Evolutionary conservation across 2,329 filamentous ascomycete genomes (phyloP).

Genomic region (Helotiales sp.): DNA sequence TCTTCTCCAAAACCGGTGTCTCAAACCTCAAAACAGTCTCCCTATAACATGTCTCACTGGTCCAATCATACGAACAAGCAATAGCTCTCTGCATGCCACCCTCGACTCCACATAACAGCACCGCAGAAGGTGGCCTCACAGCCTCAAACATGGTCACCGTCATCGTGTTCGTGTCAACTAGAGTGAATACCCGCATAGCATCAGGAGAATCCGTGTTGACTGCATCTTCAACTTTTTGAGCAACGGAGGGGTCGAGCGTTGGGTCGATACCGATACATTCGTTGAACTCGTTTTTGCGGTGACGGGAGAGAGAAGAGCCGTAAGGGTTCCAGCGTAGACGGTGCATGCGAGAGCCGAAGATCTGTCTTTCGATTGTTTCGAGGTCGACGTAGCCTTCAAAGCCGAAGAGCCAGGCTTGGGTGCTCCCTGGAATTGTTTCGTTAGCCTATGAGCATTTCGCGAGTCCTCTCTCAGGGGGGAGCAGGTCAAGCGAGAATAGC

Average conservation of each 20-base stretch:
- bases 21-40: constrained; percentile 24
- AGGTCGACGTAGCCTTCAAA: constrained; percentile 32
- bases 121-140: constrained; percentile 32
- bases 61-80: constrained; percentile 28
- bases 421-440: constrained; percentile 26
- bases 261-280: constrained; percentile 30
- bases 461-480: too few species aligned
- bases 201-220: not conserved
- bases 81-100: constrained; percentile 36
- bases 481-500: constrained; percentile 14
- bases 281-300: not conserved
- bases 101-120: constrained; percentile 33
- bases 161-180: constrained; percentile 35
- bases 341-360: constrained; percentile 29
- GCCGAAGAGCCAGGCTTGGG: constrained; percentile 28
- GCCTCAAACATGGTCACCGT: constrained; percentile 35
- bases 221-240: not conserved
- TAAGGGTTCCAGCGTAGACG: constrained; percentile 31
- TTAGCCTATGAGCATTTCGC: too few species aligned
- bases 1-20: constrained; percentile 12
- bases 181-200: constrained; percentile 29
- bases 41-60: constrained; percentile 14
- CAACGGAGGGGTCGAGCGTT: not conserved
- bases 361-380: constrained; percentile 25
- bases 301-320: constrained; percentile 23